Conservation (phyloP, 1,139 yeast genomes). For the Yamadazyma atlantica region DNA sequence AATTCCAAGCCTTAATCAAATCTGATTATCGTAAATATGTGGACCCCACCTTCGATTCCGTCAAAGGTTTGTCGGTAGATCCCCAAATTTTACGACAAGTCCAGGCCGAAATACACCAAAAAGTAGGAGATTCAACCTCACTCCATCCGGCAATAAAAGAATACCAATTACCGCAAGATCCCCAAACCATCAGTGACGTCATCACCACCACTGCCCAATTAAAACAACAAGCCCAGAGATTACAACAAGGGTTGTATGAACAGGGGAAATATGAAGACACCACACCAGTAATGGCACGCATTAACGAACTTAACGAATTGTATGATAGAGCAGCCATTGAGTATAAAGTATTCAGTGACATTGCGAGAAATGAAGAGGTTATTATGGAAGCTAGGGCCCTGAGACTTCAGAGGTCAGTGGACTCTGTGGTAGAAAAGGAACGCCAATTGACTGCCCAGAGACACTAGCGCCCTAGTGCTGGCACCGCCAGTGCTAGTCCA, state of each 20-base stretch:
- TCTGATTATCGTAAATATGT: conserved; percentile 47
- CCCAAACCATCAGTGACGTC: background rate
- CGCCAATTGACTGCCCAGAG: background rate
- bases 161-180: background rate
- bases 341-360: background rate
- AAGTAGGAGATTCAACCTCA: conserved; percentile 8
- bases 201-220: background rate
- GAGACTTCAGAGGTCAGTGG: conserved; percentile 12
- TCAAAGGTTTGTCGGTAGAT: background rate
- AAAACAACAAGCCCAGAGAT: background rate
- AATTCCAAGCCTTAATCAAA: conserved; percentile 37
- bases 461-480: no score
- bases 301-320: background rate
- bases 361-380: conserved; percentile 4
- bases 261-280: background rate
- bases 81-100: conserved; percentile 17
- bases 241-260: background rate
- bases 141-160: background rate
- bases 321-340: background rate
- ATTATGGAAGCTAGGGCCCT: conserved; percentile 9
- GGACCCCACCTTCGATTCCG: conserved; percentile 21
- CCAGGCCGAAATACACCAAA: conserved; percentile 28
- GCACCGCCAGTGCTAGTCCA: no score
- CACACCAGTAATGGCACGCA: background rate
- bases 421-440: conserved; percentile 9